Evolutionary conservation across 208 protist species (phyloP), one percentile per base, ranked within the genome.

Genomic region (Trypanosoma lewisi): DNA sequence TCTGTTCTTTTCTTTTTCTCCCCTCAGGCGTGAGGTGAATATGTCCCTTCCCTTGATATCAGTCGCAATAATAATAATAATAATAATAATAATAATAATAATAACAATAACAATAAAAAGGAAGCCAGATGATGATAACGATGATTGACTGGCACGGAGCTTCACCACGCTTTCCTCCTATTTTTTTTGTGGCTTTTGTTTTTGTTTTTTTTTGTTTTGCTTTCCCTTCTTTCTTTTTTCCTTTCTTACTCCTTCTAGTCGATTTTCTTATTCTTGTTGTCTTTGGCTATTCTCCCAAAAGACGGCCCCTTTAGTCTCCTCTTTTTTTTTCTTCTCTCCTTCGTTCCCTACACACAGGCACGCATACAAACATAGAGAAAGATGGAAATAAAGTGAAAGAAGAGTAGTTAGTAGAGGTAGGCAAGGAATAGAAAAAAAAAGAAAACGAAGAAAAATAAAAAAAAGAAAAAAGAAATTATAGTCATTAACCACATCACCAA

Each of bases 261-360:
- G 19, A 12, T 33, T 55, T 56, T 44, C 25, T 57, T 66, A 49
- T 39, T 56, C n/a, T 16, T 44, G 30, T 25, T 19, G 19, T 53
- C 53, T 62, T 63, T 41, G 45, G 30, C 19, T 69, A 3, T 39
- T 51, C 4, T 37, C 44, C 27, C 7, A 25, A 12, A 49, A 37
- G 4, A 25, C 33, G 57, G 27, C 41, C 25, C 48, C 47, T 41
- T 48, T 55, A 21, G 42, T 48, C 25, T 6, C 2, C 55, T 36
- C 45, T 54, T 63, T 69, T 19, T 75, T 63, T 17, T 64, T 52
- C 30, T 55, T 37, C 45, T 63, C 51, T 52, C 19, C 17, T 19
- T 52, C 37, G 14, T 48, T 51, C 8, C 7, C 30, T 45, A n/a
- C 42, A 4, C 17, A n/a, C 42, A 47, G 4, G 42, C 42, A 47